Evolutionary conservation across 805 yeast species (phyloP), one percentile per base, ranked within the genome.

Genomic region (Zygosaccharomyces siamensis): DNA sequence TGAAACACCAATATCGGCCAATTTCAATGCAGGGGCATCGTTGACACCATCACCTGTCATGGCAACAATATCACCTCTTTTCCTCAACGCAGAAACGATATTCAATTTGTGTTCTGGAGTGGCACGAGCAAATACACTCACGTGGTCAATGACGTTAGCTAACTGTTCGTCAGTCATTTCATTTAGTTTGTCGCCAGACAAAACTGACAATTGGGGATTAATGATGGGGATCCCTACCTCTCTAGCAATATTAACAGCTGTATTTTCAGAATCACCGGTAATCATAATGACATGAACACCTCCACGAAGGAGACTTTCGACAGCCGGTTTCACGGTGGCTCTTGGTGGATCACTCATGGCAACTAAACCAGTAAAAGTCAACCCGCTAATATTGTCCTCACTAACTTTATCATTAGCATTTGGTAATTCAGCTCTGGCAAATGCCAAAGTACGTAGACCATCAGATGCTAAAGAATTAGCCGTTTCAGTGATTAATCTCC

Each of bases 11-110:
- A 90, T 90, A 70, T 90, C 97, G 2, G 98, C 97, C 58, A 90
- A 75, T 65, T 92, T 90, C 59, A 92, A 76, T 4, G 98, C 97
- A n/a, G 98, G 98, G 0, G 98, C 98, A 73, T 90, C 98, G 67
- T 90, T 90, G 11, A 92, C 97, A 70, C 98, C 98, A 70, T 90
- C 98, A 58, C 99, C 99, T n/a, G 98, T 90, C 97, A 92, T 90
- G 21, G 97, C 99, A 45, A 92, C 98, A 53, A 92, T 83, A 66
- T 92, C 96, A 45, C 97, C 97, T 64, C 95, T 79, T 65, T 80
- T 78, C 66, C 90, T 95, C 54, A 90, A 74, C 0, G 97, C 97
- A 61, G 86, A 81, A 30, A 90, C 96, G 67, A 90, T 90, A 51
- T 86, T 77, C 53, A 90, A 84, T 64, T 90, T 90, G 68, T 90